Evolutionary conservation across 2,329 filamentous ascomycete genomes (phyloP), one percentile per base, ranked within the genome.

Genomic region (Ascosphaera acerosa): DNA sequence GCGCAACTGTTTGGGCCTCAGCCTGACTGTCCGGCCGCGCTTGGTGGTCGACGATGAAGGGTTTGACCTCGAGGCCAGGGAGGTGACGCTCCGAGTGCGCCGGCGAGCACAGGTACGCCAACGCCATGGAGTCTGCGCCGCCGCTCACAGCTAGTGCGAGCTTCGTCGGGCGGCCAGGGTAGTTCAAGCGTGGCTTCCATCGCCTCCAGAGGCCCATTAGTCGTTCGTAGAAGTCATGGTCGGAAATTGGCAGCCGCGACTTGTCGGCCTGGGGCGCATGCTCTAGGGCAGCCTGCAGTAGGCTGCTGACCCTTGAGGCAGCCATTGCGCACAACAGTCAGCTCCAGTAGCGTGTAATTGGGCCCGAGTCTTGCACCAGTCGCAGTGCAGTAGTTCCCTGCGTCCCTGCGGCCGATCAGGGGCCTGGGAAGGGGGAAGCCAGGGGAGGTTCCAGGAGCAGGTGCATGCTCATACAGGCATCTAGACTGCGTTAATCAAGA

Each of bases 71-170:
- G 18, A 48, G 27, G 31, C 35, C 35, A 9, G 39, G 39, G 22
- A 39, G 32, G 10, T 41, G 34, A 15, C 34, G 38, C 4, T 41
- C 35, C 18, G 34, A 63, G 42, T 50, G 44, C 35, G 53, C 38
- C 29, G 56, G 50, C 30, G 59, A 61, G 46, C 76, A 77, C 20
- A 94, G 62, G 36, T 60, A 70, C 33, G 81, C 80, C 36, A 97
- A 59, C 17, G 84, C 84, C 82, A 94, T 97, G n/a, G 84, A 94
- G 51, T 97, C 87, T 23, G 87, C 76, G 5, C 87, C 87, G 15
- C 87, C 87, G 45, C 82, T 92, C 37, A 94, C 59, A 10, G 82
- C 87, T 35, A 94, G 56, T 33, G 64, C 73, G 77, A 37, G n/a
- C n/a, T n/a, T n/a, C n/a, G n/a, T n/a, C n/a, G n/a, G n/a, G n/a